A percentile compares a stretch with the other conserved stretches of the same genome.
Evolutionary conservation across 1,284 basidiomycete species (phyloP).

Genomic region (Heterobasidion irregulare): DNA sequence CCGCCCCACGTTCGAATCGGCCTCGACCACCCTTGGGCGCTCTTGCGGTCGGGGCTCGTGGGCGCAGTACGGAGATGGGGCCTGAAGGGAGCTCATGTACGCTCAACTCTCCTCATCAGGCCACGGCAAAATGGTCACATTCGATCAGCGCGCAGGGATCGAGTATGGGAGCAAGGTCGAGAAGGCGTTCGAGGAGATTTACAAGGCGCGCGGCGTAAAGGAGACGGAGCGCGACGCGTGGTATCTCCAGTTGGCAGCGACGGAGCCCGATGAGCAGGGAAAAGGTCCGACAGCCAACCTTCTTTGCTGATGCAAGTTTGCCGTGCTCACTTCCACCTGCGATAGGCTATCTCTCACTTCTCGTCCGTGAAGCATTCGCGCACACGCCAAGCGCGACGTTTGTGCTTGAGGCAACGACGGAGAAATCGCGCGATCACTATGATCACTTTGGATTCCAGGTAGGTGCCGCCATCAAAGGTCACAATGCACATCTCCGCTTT

Average conservation of each 20-base stretch:
- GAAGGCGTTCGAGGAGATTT: background rate
- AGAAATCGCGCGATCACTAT: background rate
- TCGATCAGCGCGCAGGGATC: background rate
- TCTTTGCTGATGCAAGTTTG: background rate
- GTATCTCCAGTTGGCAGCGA: background rate
- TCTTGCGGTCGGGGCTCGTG: background rate
- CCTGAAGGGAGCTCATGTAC: background rate
- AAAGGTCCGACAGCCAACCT: background rate
- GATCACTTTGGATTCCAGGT: constrained; percentile 1
- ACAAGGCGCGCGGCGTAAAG: background rate
- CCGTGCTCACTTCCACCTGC: background rate
- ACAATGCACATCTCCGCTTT: background rate
- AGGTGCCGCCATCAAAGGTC: background rate
- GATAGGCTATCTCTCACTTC: background rate
- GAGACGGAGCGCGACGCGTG: background rate
- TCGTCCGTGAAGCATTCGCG: background rate
- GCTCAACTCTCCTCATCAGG: background rate
- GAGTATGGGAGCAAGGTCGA: background rate
- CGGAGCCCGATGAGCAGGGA: background rate
- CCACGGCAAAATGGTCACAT: background rate
- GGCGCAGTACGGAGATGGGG: background rate
- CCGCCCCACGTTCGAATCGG: background rate
- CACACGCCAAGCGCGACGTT: background rate
- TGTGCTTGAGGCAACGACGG: background rate
- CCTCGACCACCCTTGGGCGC: background rate